Conservation (phyloP, 345 rosid genomes). For the Isatis tinctoria region DNA sequence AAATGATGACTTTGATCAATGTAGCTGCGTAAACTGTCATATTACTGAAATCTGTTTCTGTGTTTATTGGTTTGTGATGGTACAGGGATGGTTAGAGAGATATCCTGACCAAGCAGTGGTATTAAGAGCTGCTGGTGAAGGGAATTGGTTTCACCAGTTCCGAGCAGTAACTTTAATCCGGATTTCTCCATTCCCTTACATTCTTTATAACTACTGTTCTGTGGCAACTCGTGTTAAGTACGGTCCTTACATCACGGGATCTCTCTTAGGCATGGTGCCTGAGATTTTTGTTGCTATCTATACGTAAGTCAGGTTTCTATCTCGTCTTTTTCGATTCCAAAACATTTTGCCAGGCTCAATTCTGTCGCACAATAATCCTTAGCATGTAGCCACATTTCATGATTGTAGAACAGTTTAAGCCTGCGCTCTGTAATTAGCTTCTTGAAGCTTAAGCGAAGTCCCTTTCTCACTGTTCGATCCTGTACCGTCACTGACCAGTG, state of each 20-base stretch:
- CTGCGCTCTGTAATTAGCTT: neutral
- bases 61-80: neutral
- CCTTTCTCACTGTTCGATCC: neutral
- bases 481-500: neutral
- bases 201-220: conserved; percentile 83
- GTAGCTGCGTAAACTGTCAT: neutral
- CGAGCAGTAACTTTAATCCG: conserved; percentile 75
- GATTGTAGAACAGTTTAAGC: neutral
- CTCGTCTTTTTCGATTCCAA: neutral
- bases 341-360: neutral
- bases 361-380: neutral
- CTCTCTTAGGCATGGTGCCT: conserved; percentile 81
- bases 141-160: conserved; percentile 92
- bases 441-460: neutral
- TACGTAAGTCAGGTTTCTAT: conserved; percentile 55
- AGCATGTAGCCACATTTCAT: neutral
- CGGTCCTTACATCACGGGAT: conserved; percentile 82
- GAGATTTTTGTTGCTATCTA: conserved; percentile 81
- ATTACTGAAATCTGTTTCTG: neutral
- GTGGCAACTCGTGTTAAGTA: conserved; percentile 84
- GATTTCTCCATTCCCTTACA: conserved; percentile 97
- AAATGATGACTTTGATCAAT: no score
- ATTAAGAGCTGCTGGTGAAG: conserved; percentile 88
- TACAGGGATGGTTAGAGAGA: conserved; percentile 83
- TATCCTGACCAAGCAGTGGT: conserved; percentile 87